Conservation (phyloP, 345 rosid species). For the Eucalyptus grandis region DNA sequence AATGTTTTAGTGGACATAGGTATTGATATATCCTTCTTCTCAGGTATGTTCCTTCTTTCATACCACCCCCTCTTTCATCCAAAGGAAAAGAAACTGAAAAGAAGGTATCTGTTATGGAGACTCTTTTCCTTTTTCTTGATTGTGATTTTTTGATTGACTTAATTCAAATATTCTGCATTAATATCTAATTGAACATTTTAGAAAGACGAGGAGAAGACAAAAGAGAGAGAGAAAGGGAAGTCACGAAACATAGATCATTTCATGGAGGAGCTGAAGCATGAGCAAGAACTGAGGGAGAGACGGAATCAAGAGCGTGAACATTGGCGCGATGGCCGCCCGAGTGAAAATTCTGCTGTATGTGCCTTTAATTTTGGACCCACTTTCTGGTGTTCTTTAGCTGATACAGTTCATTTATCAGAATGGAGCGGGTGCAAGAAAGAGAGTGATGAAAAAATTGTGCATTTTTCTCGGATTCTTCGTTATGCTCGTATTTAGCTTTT, state of each 20-base stretch:
- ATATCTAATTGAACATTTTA: slow-evolving; percentile 8
- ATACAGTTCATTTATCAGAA: not conserved
- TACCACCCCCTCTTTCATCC: slow-evolving; percentile 90
- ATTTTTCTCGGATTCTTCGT: not conserved
- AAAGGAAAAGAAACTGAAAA: slow-evolving; percentile 86
- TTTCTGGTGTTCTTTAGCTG: not conserved
- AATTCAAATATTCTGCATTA: not conserved
- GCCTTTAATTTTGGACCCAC: not conserved
- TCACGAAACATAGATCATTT: slow-evolving; percentile 87
- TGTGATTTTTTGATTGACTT: not conserved
- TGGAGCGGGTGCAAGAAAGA: not conserved
- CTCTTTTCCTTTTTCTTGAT: not conserved
- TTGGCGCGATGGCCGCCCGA: slow-evolving; percentile 62
- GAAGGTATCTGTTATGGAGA: slow-evolving; percentile 29
- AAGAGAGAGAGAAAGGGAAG: slow-evolving; percentile 85
- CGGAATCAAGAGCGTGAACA: slow-evolving; percentile 82
- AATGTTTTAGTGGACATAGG: not conserved
- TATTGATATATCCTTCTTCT: not conserved
- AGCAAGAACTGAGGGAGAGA: slow-evolving; percentile 95
- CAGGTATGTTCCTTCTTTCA: slow-evolving; percentile 99
- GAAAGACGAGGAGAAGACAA: slow-evolving; percentile 79
- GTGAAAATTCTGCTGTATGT: slow-evolving; percentile 64
- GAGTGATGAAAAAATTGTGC: not conserved
- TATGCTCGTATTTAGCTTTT: not conserved
- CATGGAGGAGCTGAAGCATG: slow-evolving; percentile 98